phyloP scores from a whole-genome alignment of 2,329 filamentous ascomycete species.

The Cryphonectria parasitica region DNA sequence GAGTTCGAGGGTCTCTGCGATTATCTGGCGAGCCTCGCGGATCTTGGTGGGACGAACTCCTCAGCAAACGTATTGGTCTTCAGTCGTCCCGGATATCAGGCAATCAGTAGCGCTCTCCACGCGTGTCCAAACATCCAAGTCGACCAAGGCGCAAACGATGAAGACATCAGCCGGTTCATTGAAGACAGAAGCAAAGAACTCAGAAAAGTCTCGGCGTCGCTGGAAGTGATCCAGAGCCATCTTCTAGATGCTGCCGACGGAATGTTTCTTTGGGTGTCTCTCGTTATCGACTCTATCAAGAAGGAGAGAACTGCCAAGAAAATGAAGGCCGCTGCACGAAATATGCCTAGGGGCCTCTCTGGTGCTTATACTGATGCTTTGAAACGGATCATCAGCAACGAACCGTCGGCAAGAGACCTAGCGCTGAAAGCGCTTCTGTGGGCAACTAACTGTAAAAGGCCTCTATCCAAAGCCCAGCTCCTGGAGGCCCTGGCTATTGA shows the following conservation, averaged over 20 bases:
- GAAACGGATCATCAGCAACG: neutral
- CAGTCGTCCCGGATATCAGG: constrained; percentile 1
- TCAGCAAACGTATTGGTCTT: constrained; percentile 7
- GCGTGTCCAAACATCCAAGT: constrained; percentile 11
- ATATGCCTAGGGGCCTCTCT: constrained; percentile 3
- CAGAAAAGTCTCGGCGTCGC: neutral
- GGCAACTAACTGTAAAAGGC: neutral
- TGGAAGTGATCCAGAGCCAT: neutral
- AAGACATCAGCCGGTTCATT: constrained; percentile 14
- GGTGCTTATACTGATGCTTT: neutral
- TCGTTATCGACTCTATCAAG: constrained; percentile 11
- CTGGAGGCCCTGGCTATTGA: constrained; percentile 13
- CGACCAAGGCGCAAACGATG: constrained; percentile 5
- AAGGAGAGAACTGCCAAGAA: constrained; percentile 15
- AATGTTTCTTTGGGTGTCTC: neutral
- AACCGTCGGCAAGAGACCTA: neutral
- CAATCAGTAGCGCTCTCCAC: neutral
- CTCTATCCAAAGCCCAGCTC: constrained; percentile 6
- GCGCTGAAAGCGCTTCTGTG: neutral
- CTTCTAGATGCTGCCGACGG: neutral
- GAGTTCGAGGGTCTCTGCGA: constrained; percentile 12
- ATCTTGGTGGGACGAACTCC: neutral
- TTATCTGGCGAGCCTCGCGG: neutral
- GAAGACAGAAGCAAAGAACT: constrained; percentile 7
- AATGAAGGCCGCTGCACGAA: constrained; percentile 12